Evolutionary conservation across 2,329 filamentous ascomycete genomes (phyloP), one percentile per base, ranked within the genome.

Genomic region (Aspergillus quadrilineatus): DNA sequence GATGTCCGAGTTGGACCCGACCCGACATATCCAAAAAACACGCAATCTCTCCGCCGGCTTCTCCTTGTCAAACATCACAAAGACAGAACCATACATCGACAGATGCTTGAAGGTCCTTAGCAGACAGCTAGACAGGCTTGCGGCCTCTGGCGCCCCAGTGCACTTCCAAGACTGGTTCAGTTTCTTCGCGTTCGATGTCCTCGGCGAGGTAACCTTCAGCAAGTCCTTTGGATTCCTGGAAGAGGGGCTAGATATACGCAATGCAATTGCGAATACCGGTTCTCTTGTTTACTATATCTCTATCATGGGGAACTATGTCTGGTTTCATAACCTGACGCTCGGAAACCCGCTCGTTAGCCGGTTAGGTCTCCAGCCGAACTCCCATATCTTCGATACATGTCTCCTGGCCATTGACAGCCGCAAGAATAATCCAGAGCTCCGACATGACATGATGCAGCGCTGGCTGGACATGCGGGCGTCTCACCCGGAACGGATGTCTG

Each of bases 161-260:
- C 65, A 75, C 15, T 73, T 79, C 12, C 70, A 74, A 30, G 53
- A 69, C 28, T 77, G 72, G 71, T 73, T 79, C 52, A 77, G 71
- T 52, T 77, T 69, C 57, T 66, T 71, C 52, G 68, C 71, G 29
- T 74, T 72, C 42, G 72, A 74, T 43, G 68, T 70, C 29, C 60
- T 72, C 17, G 72, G 72, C n/a, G 67, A 74, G 53, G 67, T 72
- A 9, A 73, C 65, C 3, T 74, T 74, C 60, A 71, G 69, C 42
- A 69, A 68, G 34, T 67, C 67, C 2, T 73, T 74, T 54, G 68
- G 71, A 7, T 75, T 75, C 53, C 44, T 74, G 0, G 62, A 69
- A 22, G 56, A 58, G 4, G 70, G 71, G 28, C 64, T 56, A 7
- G 72, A 75, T 56, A 65, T 75, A 47, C 67, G 73, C 26, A 65